Conservation (phyloP, 1,139 yeast genomes). For the Ogataea hybrid region DNA sequence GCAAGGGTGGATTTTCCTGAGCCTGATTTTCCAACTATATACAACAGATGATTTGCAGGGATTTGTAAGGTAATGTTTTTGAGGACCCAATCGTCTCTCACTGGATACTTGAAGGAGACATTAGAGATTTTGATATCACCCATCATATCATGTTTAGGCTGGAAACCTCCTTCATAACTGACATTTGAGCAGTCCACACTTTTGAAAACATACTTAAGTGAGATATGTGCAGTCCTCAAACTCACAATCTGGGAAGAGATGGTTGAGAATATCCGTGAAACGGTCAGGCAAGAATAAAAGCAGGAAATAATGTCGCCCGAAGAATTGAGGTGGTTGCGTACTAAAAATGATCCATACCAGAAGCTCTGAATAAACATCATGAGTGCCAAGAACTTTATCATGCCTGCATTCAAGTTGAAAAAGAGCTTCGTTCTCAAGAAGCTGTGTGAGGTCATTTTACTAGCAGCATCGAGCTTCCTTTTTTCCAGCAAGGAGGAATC, state of each 20-base stretch:
- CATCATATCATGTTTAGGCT: constrained; percentile 19
- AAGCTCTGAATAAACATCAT: constrained; percentile 88
- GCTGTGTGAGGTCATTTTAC: constrained; percentile 44
- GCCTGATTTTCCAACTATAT: constrained; percentile 82
- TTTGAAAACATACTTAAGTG: constrained; percentile 42
- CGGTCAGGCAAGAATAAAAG: constrained; percentile 73
- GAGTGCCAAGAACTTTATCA: constrained; percentile 55
- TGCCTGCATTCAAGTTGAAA: constrained; percentile 56
- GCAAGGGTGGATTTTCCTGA: constrained; percentile 88
- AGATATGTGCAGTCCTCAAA: constrained; percentile 64
- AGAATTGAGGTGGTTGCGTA: constrained; percentile 45
- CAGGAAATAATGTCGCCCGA: constrained; percentile 75
- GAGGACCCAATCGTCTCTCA: constrained; percentile 47
- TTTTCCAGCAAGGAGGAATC: constrained; percentile 57
- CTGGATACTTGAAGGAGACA: constrained; percentile 61
- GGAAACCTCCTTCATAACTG: constrained; percentile 12
- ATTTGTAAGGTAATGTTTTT: constrained; percentile 45
- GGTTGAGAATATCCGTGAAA: constrained; percentile 57
- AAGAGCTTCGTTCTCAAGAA: constrained; percentile 48
- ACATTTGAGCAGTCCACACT: constrained; percentile 22
- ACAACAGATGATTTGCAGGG: constrained; percentile 48
- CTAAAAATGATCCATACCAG: constrained; percentile 80
- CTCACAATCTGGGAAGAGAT: constrained; percentile 52
- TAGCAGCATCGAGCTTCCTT: constrained; percentile 39
- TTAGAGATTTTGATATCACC: constrained; percentile 52